Percentiles rank a stretch among this genome's conserved stretches.
These are phyloP conservation scores for Candida alai DNA, from an alignment of 805 yeast genomes.

Conservation along the genomic window DNA sequence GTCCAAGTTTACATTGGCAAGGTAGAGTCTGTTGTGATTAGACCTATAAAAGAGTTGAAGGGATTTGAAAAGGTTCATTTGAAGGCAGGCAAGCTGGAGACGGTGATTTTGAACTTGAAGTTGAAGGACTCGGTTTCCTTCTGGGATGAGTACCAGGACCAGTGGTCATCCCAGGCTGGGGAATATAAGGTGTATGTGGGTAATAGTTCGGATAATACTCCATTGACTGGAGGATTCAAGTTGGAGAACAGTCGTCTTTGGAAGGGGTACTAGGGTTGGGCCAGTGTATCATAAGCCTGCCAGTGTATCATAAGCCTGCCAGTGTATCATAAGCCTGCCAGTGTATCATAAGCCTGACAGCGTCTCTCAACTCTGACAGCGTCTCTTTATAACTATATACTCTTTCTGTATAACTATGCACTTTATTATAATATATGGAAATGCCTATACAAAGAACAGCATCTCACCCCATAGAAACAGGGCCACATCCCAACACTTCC, in stretches of 20 bases:
- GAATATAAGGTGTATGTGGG: slow-evolving; percentile 24
- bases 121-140: slow-evolving; percentile 26
- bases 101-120: slow-evolving; percentile 15
- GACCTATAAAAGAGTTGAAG: slow-evolving; percentile 27
- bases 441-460: too few species aligned
- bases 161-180: slow-evolving; percentile 25
- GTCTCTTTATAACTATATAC: too few species aligned
- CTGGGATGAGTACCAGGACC: slow-evolving; percentile 24
- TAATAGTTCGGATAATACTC: slow-evolving; percentile 16
- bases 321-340: too few species aligned
- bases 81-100: slow-evolving; percentile 14
- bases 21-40: slow-evolving; percentile 14
- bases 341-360: too few species aligned
- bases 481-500: too few species aligned
- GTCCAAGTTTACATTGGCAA: slow-evolving; percentile 25
- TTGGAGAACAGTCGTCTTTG: slow-evolving; percentile 11
- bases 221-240: slow-evolving; percentile 14
- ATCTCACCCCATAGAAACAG: too few species aligned
- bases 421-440: too few species aligned
- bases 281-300: too few species aligned
- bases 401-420: too few species aligned
- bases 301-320: too few species aligned
- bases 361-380: too few species aligned
- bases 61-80: slow-evolving; percentile 27
- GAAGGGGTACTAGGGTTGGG: slow-evolving; percentile 9